Conservation (phyloP, 495 filamentous ascomycete species). For the Pseudevernia furfuracea region DNA sequence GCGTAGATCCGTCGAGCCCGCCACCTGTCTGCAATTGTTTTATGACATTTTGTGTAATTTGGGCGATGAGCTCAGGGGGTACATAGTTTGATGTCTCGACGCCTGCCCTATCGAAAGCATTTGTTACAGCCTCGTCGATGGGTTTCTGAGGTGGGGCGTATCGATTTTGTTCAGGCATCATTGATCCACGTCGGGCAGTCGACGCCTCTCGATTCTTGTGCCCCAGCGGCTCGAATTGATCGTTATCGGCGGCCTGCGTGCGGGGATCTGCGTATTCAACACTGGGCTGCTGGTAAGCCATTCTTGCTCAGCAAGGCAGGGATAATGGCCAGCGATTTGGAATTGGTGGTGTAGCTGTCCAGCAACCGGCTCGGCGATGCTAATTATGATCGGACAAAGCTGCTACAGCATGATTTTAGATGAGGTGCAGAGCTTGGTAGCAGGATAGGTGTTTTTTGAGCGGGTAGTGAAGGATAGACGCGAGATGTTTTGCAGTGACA, state of each 20-base stretch:
- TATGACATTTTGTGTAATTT: constrained; percentile 46
- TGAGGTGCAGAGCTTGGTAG: constrained; percentile 14
- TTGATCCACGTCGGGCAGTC: constrained; percentile 6
- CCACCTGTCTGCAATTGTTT: constrained; percentile 43
- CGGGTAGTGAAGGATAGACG: neutral
- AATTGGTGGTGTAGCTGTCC: neutral
- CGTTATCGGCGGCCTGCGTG: constrained; percentile 13
- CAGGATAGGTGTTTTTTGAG: constrained; percentile 2
- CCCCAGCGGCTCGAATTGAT: constrained; percentile 7
- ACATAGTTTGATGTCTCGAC: constrained; percentile 34
- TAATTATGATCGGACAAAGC: neutral
- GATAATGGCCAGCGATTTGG: constrained; percentile 8
- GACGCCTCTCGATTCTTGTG: constrained; percentile 15
- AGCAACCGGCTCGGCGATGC: neutral
- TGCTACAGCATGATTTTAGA: constrained; percentile 11
- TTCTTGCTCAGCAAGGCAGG: constrained; percentile 17
- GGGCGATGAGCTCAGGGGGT: constrained; percentile 44
- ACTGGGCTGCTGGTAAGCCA: constrained; percentile 23
- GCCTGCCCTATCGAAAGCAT: constrained; percentile 34
- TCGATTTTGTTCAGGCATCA: constrained; percentile 22
- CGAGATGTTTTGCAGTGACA: neutral
- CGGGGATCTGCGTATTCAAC: constrained; percentile 17
- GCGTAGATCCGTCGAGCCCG: constrained; percentile 33
- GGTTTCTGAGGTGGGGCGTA: constrained; percentile 27
- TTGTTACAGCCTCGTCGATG: constrained; percentile 45